Base-by-base conservation (phyloP, 2,329 filamentous ascomycete species). In the Apiospora saccharicola region DNA sequence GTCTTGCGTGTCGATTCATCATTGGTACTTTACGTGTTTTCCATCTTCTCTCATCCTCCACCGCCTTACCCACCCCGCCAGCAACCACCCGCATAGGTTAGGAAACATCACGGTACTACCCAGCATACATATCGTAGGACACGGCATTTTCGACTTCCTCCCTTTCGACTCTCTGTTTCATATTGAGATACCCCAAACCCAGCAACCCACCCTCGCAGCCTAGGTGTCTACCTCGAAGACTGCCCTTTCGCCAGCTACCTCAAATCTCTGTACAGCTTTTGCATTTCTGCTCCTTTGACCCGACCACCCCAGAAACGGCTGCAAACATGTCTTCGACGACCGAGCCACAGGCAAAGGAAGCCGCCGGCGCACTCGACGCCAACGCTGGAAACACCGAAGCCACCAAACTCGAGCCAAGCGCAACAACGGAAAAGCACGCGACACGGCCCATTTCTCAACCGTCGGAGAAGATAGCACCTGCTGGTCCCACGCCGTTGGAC, bases 301-400 rank as follows among this genome's bases (percentile, higher is more conserved):
- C 57, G 34, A 64, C 30, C 10, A 24, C 34, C 57, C 34, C 2
- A 41, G 34, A 64, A 41, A 10, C n/a, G 57, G 53, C 37, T 24
- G 34, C 19, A 37, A 64, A 64, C 57, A 64, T 64, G 57, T 41
- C 57, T 41, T 24, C 57, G 34, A 41, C 57, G 41, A 64, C 57
- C 57, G 57, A 64, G 57, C 57, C 57, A n/a, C 57, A 64, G 34
- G 57, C 57, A 34, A 64, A 41, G 3, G 57, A 64, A 22, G 34
- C 34, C 30, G 34, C 57, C 34, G 57, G 34, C 34, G 34, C 57
- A 64, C 57, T 64, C 53, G 53, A 61, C n/a, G 16, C 53, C 19
- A 37, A 41, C 22, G 53, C 53, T 37, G 53, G 30, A 12, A 61
- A 34, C 14, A 61, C 16, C 8, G 53, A 61, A 37, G 53, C 30